These are phyloP conservation scores for Penicillium atrosanguineum DNA, from an alignment of 495 filamentous ascomycete species.

Conservation along the genomic window DNA sequence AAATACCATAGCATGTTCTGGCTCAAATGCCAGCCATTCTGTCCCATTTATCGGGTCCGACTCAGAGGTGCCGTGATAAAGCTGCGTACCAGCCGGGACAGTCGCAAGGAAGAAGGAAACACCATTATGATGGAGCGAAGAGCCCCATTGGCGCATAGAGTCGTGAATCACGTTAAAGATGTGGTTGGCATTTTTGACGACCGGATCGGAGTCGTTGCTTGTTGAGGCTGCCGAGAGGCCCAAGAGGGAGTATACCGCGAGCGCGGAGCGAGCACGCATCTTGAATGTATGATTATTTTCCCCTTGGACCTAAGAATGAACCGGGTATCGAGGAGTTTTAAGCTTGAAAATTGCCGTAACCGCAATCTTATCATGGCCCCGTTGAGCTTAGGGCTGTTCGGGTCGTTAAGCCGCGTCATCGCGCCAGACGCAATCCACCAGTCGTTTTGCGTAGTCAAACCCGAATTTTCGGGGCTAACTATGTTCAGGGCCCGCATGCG, in stretches of 20 bases:
- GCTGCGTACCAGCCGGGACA: conserved; percentile 55
- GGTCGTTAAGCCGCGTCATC: conserved; percentile 14
- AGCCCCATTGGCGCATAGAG: conserved; percentile 69
- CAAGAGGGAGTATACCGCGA: conserved; percentile 10
- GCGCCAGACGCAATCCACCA: conserved; percentile 7
- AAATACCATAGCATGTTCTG: conserved; percentile 64
- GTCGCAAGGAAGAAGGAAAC: conserved; percentile 61
- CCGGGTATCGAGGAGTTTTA: background rate
- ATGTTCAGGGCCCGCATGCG: background rate
- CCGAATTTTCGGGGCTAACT: background rate
- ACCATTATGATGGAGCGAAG: conserved; percentile 66
- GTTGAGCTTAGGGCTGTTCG: background rate
- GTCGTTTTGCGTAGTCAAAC: conserved; percentile 6
- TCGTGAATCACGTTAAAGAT: conserved; percentile 68
- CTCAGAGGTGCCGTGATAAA: conserved; percentile 58
- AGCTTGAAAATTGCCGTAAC: background rate
- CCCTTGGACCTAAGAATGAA: background rate
- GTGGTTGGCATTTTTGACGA: conserved; percentile 47
- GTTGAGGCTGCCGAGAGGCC: conserved; percentile 6
- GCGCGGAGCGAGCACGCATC: conserved; percentile 13
- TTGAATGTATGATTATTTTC: background rate
- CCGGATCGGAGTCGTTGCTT: background rate
- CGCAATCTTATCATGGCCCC: conserved; percentile 1
- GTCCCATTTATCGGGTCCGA: conserved; percentile 42
- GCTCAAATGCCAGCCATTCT: conserved; percentile 71